Evolutionary conservation across 352 stramenopile genomes (phyloP), one percentile per base, ranked within the genome.

Genomic region (Phytopythium cucurbitacearum): DNA sequence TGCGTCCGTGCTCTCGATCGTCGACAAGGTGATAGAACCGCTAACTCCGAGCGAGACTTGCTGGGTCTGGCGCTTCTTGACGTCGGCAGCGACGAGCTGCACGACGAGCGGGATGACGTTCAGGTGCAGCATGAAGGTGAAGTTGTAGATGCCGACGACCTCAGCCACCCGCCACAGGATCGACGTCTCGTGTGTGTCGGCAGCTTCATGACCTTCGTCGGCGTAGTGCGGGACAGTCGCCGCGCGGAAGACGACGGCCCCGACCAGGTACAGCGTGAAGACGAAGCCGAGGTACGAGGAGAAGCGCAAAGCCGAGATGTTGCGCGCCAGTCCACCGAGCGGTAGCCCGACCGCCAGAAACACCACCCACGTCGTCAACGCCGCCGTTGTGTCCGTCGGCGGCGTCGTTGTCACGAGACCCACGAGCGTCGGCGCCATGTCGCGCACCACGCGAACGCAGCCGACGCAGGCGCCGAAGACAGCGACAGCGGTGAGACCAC

Each of bases 41-140:
- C 21, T 2, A 28, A 28, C 21, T 28, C 21, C 21, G 21, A 28
- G 21, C 21, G 21, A 28, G 21, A 28, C 21, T 12, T 11, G 32
- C 32, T 59, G 38, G 15, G 60, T 49, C 42, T 48, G 28, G 35
- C 37, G 54, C 47, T 36, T 59, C 13, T 37, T 21, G 32, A 42
- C 57, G 13, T 78, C 56, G 48, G 49, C 47, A 28, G 67, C 46
- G 40, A 87, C 70, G 11, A 87, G 60, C 45, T 89, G 80, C 3
- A 69, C 72, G 8, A 87, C 65, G 7, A 91, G 56, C 32, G 81
- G 81, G 52, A 91, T 84, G 46, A 91, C 76, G 44, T 91, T 91
- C 47, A 91, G 51, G 16, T 91, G 81, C 40, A 89, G 63, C 76
- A 91, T 89, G 59, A 90, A 91, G 7, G 79, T 85, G 54, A 89